phyloP scores from a whole-genome alignment of 768 basidiomycete genomes.

The Pleurotus citrinopileatus region DNA sequence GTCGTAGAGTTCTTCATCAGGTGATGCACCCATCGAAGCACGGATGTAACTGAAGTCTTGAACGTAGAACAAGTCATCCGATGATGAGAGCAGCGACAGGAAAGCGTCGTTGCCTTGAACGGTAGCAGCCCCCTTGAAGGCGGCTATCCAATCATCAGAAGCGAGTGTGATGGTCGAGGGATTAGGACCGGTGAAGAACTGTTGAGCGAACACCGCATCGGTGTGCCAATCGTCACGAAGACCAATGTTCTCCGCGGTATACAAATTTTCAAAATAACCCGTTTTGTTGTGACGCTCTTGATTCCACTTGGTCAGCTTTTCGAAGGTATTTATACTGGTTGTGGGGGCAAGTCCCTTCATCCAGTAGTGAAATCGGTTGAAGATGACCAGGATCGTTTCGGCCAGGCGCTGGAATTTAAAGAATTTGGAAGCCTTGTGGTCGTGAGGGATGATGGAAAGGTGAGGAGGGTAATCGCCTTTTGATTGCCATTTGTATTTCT shows the following conservation, averaged over 20 bases:
- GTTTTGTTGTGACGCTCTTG: constrained; percentile 4
- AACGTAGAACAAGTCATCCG: constrained; percentile 17
- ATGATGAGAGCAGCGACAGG: constrained; percentile 12
- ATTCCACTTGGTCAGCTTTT: constrained; percentile 17
- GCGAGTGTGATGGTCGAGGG: constrained; percentile 24
- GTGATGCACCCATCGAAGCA: constrained; percentile 13
- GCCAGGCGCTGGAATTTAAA: too few species aligned
- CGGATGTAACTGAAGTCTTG: constrained; percentile 26
- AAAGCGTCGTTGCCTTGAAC: constrained; percentile 14
- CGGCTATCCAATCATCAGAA: constrained; percentile 17
- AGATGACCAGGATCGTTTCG: constrained; percentile 12
- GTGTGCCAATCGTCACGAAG: constrained; percentile 28
- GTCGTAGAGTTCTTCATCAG: constrained; percentile 12
- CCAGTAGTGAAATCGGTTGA: background rate
- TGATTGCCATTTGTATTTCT: too few species aligned
- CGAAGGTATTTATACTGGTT: constrained; percentile 13
- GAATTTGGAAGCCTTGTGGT: too few species aligned
- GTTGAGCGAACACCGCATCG: constrained; percentile 27
- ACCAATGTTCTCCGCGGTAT: constrained; percentile 23
- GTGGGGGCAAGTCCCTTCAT: constrained; percentile 9
- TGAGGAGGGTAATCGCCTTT: too few species aligned
- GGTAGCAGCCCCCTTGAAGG: constrained; percentile 15
- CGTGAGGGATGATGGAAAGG: too few species aligned
- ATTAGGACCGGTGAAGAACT: constrained; percentile 27
- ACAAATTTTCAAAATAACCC: constrained; percentile 17